Conservation (phyloP, 2,329 filamentous ascomycete species). For the Ceratocystiopsis sp. region DNA sequence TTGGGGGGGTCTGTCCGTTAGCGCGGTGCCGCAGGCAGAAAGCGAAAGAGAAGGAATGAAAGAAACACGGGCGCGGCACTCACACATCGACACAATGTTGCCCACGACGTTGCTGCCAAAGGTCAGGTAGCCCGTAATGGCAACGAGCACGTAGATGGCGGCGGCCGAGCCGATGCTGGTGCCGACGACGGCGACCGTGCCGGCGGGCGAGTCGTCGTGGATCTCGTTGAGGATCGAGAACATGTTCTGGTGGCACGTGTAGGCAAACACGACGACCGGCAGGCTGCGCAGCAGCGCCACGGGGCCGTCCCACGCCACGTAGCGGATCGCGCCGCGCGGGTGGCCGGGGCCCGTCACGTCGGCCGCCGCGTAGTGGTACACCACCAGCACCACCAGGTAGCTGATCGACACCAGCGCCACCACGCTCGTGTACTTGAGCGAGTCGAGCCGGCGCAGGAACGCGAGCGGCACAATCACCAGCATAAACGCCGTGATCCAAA, state of each 20-base stretch:
- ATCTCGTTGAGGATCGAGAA: slow-evolving; percentile 97
- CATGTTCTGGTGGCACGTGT: slow-evolving; percentile 99
- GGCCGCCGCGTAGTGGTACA: slow-evolving; percentile 75
- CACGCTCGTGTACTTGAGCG: slow-evolving; percentile 91
- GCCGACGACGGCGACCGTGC: slow-evolving; percentile 61
- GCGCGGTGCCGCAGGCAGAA: not conserved
- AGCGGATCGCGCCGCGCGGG: slow-evolving; percentile 48
- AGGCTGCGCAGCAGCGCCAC: slow-evolving; percentile 69
- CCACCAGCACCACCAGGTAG: slow-evolving; percentile 81
- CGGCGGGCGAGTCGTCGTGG: slow-evolving; percentile 58
- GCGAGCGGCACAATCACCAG: slow-evolving; percentile 86
- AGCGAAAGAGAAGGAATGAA: not conserved
- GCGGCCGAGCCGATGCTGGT: slow-evolving; percentile 82
- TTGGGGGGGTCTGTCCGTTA: slow-evolving; percentile 56
- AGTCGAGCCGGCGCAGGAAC: slow-evolving; percentile 81
- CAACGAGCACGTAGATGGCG: slow-evolving; percentile 73
- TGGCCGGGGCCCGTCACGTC: slow-evolving; percentile 18
- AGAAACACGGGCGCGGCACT: slow-evolving; percentile 17
- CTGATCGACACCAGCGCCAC: slow-evolving; percentile 84
- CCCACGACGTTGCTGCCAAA: slow-evolving; percentile 81
- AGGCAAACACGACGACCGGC: slow-evolving; percentile 96
- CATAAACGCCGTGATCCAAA: slow-evolving; percentile 98
- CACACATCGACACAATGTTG: slow-evolving; percentile 90
- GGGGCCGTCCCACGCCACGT: slow-evolving; percentile 64
- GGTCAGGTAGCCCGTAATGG: slow-evolving; percentile 87